Conservation (phyloP, 139 green algal genomes). For the Chlamydomonas sphaeroides region DNA sequence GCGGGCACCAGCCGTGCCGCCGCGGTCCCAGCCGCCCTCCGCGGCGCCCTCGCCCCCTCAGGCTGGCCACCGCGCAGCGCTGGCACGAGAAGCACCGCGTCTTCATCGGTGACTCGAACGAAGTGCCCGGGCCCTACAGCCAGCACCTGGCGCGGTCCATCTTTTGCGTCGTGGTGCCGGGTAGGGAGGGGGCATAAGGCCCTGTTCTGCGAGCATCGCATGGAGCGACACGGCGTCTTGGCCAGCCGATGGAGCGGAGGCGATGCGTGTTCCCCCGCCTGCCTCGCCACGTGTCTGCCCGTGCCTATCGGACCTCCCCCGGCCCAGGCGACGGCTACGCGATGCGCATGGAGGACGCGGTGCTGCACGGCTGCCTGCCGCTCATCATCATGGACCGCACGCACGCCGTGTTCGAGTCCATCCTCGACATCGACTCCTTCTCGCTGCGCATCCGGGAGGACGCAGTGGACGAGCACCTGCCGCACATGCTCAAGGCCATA, state of each 20-base stretch:
- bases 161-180: constrained; percentile 55
- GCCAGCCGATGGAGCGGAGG: too few species aligned
- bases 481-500: constrained; percentile 44
- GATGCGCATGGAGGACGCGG: constrained; percentile 63
- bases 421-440: constrained; percentile 49
- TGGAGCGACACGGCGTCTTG: too few species aligned
- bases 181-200: constrained; percentile 3
- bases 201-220: too few species aligned
- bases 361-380: constrained; percentile 60
- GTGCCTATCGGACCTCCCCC: too few species aligned
- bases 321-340: constrained; percentile 53
- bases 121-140: constrained; percentile 42
- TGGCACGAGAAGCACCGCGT: constrained; percentile 60
- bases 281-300: too few species aligned
- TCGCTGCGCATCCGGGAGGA: constrained; percentile 40
- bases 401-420: neutral
- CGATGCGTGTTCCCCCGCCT: too few species aligned
- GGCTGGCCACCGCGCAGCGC: constrained; percentile 13
- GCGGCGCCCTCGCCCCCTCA: too few species aligned
- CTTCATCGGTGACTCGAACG: constrained; percentile 43
- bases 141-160: constrained; percentile 45
- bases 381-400: too few species aligned
- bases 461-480: constrained; percentile 24
- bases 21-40: too few species aligned
- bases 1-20: too few species aligned